Base-by-base conservation (phyloP, 2,329 filamentous ascomycete species). In the Pyricularia pennisetigena region DNA sequence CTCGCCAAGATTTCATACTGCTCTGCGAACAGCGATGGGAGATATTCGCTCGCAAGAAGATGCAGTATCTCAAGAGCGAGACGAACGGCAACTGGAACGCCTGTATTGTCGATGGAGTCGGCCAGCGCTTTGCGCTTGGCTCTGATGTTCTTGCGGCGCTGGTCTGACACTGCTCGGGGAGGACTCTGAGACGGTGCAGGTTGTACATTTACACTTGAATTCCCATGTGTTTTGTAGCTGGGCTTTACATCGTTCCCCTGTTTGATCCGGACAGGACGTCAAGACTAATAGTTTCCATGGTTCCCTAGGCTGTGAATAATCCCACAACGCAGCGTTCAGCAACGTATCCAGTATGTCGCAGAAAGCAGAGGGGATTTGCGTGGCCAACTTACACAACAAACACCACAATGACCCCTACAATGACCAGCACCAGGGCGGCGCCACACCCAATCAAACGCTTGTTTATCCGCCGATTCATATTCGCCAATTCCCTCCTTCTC, bases 141-240 rank as follows among this genome's bases (percentile, higher is more conserved):
- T 4, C 71, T 72, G 57, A 78, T 75, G 69, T 75, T 72, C n/a
- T 41, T 59, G 7, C 76, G 73, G 7, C 74, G 74, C 63, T 72
- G 72, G 68, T 78, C 77, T 3, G 77, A 76, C 66, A 74, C 76
- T 71, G 70, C 77, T 72, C 74, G 79, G 74, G 74, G 75, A 79
- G 74, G 69, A 78, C 79, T 74, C 80, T 69, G 82, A 85, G 75
- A 85, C 86, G 84, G 78, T 78, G 71, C 81, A 86, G 72, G 85
- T 83, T 75, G 74, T 69, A 68, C 77, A 79, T 14, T 68, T 70
- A 70, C 77, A 79, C 26, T 71, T 72, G 68, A 79, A 78, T 2
- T 73, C 73, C 77, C 77, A 79, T 9, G 73, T 73, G 62, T 29
- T 23, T 26, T 71, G 68, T 12, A 78, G 71, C 1, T 71, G 70